Percentiles rank a stretch among this genome's conserved stretches.
Evolutionary conservation across 2,329 filamentous ascomycete species (phyloP).

Genomic region (Paraphoma chrysanthemicola): DNA sequence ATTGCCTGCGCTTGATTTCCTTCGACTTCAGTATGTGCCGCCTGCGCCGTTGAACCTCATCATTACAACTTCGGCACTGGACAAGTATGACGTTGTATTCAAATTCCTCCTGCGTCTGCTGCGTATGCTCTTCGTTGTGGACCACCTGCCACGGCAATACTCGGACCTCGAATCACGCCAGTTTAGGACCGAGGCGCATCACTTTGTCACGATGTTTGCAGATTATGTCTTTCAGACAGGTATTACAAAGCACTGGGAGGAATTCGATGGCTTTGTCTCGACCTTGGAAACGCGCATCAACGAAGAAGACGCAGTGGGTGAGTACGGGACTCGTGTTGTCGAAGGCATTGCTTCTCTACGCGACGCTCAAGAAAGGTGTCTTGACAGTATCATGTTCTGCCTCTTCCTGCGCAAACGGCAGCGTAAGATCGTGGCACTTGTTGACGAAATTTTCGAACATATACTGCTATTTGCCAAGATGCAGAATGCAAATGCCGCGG

Average conservation of each 20-base stretch:
- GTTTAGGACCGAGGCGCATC: conserved; percentile 78
- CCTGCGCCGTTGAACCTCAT: conserved; percentile 74
- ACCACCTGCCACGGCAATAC: conserved; percentile 45
- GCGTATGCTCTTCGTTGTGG: conserved; percentile 77
- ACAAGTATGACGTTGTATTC: conserved; percentile 87
- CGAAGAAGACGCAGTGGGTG: conserved; percentile 51
- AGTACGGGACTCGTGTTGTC: conserved; percentile 54
- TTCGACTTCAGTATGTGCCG: conserved; percentile 83
- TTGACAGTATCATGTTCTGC: conserved; percentile 77
- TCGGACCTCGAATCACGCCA: conserved; percentile 23
- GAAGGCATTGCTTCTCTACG: conserved; percentile 72
- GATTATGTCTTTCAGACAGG: conserved; percentile 83
- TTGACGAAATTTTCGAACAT: conserved; percentile 77
- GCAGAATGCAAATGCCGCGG: conserved; percentile 29
- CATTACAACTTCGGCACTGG: conserved; percentile 72
- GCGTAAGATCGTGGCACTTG: conserved; percentile 71
- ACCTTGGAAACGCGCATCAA: conserved; percentile 66
- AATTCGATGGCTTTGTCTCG: conserved; percentile 71
- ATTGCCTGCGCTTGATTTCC: conserved; percentile 89
- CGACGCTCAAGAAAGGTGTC: conserved; percentile 72
- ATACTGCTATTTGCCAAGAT: conserved; percentile 69
- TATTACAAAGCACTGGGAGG: conserved; percentile 74
- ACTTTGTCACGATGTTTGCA: conserved; percentile 76
- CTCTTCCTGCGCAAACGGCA: conserved; percentile 79
- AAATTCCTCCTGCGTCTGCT: conserved; percentile 77